Conservation (phyloP, 2,329 filamentous ascomycete genomes). For the Calonectria naviculata region DNA sequence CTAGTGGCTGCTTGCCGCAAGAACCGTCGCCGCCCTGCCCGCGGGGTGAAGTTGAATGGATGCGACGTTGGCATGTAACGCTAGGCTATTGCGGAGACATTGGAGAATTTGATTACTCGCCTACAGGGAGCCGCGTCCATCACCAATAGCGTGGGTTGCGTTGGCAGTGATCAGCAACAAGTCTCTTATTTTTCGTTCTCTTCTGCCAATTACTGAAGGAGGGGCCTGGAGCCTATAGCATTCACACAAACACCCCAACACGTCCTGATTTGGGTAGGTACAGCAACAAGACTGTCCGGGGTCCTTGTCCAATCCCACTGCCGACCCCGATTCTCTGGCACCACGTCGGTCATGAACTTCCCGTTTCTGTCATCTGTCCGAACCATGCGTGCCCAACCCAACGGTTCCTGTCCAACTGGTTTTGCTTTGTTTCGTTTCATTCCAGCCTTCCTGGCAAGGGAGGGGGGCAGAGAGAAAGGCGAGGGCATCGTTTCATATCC, state of each 20-base stretch:
- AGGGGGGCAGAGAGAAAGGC: background rate
- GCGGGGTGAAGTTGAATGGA: background rate
- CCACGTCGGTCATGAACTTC: slow-evolving; percentile 4
- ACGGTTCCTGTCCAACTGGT: background rate
- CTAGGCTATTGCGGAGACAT: background rate
- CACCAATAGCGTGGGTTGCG: background rate
- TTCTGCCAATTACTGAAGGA: background rate
- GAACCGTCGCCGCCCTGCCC: background rate
- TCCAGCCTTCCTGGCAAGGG: background rate
- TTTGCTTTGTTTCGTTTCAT: slow-evolving; percentile 17
- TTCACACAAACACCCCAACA: background rate
- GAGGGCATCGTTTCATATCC: background rate
- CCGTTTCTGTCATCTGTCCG: background rate
- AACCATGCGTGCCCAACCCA: background rate
- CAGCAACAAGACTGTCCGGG: background rate
- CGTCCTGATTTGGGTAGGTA: background rate
- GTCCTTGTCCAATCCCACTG: background rate
- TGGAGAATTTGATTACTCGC: background rate
- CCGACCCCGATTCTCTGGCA: slow-evolving; percentile 6
- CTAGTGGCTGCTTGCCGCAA: background rate
- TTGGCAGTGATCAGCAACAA: background rate
- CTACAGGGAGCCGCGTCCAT: background rate
- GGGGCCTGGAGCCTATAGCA: background rate
- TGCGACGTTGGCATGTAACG: slow-evolving; percentile 8
- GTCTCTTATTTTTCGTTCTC: background rate